phyloP scores from a whole-genome alignment of 2,329 filamentous ascomycete genomes.

The Fusarium paranaense region DNA sequence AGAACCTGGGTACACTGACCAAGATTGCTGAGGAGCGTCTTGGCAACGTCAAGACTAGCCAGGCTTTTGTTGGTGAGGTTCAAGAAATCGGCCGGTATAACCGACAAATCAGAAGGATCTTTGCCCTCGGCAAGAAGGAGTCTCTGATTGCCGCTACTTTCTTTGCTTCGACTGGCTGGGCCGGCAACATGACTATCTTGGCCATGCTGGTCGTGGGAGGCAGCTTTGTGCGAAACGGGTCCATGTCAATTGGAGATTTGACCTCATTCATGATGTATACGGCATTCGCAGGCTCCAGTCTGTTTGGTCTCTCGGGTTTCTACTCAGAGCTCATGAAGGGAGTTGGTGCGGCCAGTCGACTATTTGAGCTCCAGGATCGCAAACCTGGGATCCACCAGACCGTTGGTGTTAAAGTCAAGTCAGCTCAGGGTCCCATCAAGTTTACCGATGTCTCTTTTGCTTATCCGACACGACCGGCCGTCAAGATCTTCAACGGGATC shows the following conservation, averaged over 20 bases:
- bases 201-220: conserved; percentile 91
- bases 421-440: conserved; percentile 87
- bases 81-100: conserved; percentile 94
- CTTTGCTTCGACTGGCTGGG: conserved; percentile 87
- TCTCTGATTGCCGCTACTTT: conserved; percentile 91
- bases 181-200: conserved; percentile 96
- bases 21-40: conserved; percentile 99
- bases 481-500: conserved; percentile 89
- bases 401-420: conserved; percentile 80
- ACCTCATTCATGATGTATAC: conserved; percentile 99
- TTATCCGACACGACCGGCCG: conserved; percentile 93
- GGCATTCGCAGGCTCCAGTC: conserved; percentile 83
- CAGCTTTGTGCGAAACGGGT: conserved; percentile 86
- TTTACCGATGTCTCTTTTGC: conserved; percentile 89
- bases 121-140: conserved; percentile 86
- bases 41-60: conserved; percentile 95
- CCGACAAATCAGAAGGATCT: conserved; percentile 90
- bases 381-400: conserved; percentile 89
- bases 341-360: conserved; percentile 92
- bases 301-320: conserved; percentile 95
- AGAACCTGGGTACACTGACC: conserved; percentile 89
- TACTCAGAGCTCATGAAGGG: conserved; percentile 99
- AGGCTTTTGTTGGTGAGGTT: conserved; percentile 94
- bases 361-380: conserved; percentile 96
- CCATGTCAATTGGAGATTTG: conserved; percentile 90